Percentiles rank a stretch among this genome's conserved stretches.
Evolutionary conservation across 1,139 yeast species (phyloP).

Genomic region (Magnusiomyces fungicola): DNA sequence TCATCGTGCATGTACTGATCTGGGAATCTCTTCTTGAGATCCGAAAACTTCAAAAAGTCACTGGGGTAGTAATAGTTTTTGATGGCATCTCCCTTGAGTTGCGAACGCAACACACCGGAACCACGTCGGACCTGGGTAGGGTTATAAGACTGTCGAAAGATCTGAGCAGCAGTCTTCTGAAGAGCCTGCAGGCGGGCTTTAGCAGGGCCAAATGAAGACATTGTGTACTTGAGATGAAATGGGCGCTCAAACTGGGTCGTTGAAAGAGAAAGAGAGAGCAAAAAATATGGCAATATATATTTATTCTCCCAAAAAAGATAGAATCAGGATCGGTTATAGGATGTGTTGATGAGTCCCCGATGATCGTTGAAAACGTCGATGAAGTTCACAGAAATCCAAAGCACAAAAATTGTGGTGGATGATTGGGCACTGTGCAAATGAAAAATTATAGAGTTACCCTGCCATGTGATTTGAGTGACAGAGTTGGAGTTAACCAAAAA

Average conservation of each 20-base stretch:
- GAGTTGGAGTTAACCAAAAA: too few relatives aligned
- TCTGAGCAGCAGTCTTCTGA: constrained; percentile 49
- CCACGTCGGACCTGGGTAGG: constrained; percentile 71
- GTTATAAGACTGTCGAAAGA: constrained; percentile 60
- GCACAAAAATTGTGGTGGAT: neutral
- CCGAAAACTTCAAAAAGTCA: constrained; percentile 50
- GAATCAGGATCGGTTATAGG: neutral
- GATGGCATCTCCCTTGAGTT: constrained; percentile 68
- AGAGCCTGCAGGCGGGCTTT: constrained; percentile 47
- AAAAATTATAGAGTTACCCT: neutral
- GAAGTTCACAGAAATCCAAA: neutral
- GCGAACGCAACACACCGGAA: constrained; percentile 61
- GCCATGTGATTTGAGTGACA: too few relatives aligned
- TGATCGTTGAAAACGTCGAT: too few relatives aligned
- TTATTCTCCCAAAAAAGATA: too few relatives aligned
- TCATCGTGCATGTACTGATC: constrained; percentile 62
- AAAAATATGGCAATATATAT: too few relatives aligned
- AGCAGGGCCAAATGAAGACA: constrained; percentile 7
- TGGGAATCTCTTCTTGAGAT: constrained; percentile 50
- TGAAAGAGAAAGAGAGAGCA: neutral
- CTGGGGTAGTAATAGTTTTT: constrained; percentile 73
- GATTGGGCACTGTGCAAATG: neutral
- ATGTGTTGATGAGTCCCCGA: too few relatives aligned
- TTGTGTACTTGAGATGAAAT: neutral
- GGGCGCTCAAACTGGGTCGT: neutral